Conservation (phyloP, 306 rosid genomes). For the Carpinus viminea region DNA sequence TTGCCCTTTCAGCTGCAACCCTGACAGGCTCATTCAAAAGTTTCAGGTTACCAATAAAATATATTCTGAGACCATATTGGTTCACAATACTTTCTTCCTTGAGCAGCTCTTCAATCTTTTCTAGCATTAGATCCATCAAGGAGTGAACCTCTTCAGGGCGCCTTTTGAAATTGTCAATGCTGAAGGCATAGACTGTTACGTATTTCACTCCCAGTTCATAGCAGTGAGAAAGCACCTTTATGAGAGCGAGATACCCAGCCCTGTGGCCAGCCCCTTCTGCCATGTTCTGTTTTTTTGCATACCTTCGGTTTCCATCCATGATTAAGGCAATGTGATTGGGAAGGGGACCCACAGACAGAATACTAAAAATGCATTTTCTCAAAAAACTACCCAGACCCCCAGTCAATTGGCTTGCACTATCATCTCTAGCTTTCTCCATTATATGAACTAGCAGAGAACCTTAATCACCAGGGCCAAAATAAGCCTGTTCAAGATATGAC, state of each 20-base stretch:
- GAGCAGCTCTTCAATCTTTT: conserved; percentile 64
- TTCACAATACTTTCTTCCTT: conserved; percentile 48
- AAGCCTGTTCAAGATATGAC: conserved; percentile 24
- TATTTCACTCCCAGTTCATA: conserved; percentile 73
- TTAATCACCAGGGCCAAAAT: neutral
- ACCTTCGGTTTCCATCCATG: conserved; percentile 93
- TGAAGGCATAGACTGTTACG: conserved; percentile 75
- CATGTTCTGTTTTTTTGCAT: conserved; percentile 54
- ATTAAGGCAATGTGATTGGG: conserved; percentile 82
- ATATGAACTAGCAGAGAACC: conserved; percentile 18
- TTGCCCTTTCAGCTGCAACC: conserved; percentile 62
- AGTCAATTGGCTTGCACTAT: conserved; percentile 20
- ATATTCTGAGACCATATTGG: conserved; percentile 57
- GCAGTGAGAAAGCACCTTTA: conserved; percentile 57
- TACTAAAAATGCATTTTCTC: conserved; percentile 54
- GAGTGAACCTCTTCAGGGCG: conserved; percentile 53
- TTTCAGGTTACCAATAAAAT: conserved; percentile 65
- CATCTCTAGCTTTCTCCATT: conserved; percentile 43
- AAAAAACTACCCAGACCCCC: conserved; percentile 40
- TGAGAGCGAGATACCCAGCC: conserved; percentile 61
- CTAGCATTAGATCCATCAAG: conserved; percentile 73
- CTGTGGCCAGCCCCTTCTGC: conserved; percentile 58
- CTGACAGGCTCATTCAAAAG: conserved; percentile 56
- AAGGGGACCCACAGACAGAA: conserved; percentile 63
- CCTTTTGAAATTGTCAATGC: conserved; percentile 80